Evolutionary conservation across 1,284 basidiomycete species (phyloP).

Genomic region (Sanghuangporus sanghuang): DNA sequence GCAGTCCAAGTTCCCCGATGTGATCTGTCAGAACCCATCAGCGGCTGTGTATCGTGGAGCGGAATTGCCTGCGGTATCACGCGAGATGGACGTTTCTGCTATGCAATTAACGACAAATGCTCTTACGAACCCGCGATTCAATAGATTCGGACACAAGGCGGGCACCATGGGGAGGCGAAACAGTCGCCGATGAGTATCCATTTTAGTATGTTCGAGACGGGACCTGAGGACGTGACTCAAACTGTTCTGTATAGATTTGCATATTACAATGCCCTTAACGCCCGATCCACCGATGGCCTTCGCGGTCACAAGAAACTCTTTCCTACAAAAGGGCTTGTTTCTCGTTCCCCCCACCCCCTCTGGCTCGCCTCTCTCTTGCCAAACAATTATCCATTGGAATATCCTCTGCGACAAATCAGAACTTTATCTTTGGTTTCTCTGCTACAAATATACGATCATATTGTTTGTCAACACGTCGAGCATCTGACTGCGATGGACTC

Average conservation of each 20-base stretch:
- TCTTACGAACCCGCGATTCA: not conserved
- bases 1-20: not conserved
- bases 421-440: no score
- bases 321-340: not conserved
- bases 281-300: not conserved
- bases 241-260: not conserved
- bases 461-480: no score
- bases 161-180: not conserved
- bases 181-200: not conserved
- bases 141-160: not conserved
- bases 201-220: not conserved
- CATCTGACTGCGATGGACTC: no score
- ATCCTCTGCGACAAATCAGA: no score
- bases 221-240: not conserved
- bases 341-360: no score
- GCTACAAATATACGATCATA: no score
- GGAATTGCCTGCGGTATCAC: not conserved
- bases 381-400: no score
- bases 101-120: not conserved
- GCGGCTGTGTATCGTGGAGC: not conserved
- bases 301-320: not conserved
- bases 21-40: conserved; percentile 1
- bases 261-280: conserved; percentile 1
- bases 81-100: not conserved
- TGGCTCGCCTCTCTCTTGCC: not conserved